These are phyloP conservation scores for Pseudogymnoascus sp. DNA, from an alignment of 2,329 filamentous ascomycete genomes.

Conservation along the genomic window DNA sequence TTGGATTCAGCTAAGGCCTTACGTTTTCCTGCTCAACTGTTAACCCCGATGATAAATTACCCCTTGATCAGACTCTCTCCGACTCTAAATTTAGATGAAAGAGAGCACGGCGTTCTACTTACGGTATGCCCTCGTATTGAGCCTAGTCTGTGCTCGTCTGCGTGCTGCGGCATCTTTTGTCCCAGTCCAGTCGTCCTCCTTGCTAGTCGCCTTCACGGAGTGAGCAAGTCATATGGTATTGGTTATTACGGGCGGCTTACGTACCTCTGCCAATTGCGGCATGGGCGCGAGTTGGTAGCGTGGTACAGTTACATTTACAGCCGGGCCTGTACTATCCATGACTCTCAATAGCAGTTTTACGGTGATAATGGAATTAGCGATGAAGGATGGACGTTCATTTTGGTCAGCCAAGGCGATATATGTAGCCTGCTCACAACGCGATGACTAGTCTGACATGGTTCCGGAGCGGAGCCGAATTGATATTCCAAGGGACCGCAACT, in stretches of 20 bases:
- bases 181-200: slow-evolving; percentile 40
- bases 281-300: slow-evolving; percentile 27
- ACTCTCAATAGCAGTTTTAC: slow-evolving; percentile 9
- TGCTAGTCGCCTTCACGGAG: slow-evolving; percentile 28
- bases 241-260: slow-evolving; percentile 15
- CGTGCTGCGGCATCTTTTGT: slow-evolving; percentile 34
- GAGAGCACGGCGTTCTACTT: slow-evolving; percentile 21
- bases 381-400: neutral
- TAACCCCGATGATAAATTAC: slow-evolving; percentile 17
- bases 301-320: slow-evolving; percentile 16
- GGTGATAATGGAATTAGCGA: neutral
- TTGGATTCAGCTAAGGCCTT: slow-evolving; percentile 22
- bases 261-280: slow-evolving; percentile 33
- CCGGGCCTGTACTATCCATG: slow-evolving; percentile 21
- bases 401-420: neutral
- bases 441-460: neutral
- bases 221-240: slow-evolving; percentile 24
- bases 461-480: neutral
- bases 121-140: slow-evolving; percentile 39
- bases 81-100: slow-evolving; percentile 10
- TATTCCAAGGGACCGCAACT: neutral
- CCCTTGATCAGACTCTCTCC: slow-evolving; percentile 9
- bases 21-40: slow-evolving; percentile 27
- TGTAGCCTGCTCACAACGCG: slow-evolving; percentile 3
- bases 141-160: slow-evolving; percentile 36